These are phyloP conservation scores for Glycine tomentella DNA, from an alignment of 306 rosid species.

Conservation along the genomic window DNA sequence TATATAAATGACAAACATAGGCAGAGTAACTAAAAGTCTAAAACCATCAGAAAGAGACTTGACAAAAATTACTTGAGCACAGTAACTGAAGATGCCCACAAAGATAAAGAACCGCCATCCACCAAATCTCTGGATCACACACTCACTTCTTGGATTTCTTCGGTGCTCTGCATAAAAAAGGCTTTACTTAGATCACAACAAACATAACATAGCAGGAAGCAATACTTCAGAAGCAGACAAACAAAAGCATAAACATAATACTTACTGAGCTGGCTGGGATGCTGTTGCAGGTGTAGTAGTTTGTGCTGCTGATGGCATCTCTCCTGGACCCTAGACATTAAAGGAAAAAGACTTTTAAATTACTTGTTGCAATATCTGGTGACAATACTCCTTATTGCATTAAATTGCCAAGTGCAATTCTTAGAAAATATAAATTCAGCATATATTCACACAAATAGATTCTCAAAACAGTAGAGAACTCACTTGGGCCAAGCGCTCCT, in stretches of 20 bases:
- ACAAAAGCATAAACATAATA: not conserved
- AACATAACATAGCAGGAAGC: not conserved
- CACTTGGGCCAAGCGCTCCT: conserved; percentile 93
- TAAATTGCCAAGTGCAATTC: too few species aligned
- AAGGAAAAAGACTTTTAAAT: conserved; percentile 4
- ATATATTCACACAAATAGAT: not conserved
- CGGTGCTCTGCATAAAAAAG: conserved; percentile 58
- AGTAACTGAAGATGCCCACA: not conserved
- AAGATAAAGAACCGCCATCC: not conserved
- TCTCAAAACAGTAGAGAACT: not conserved
- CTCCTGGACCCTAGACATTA: conserved; percentile 78
- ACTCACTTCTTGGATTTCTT: conserved; percentile 75
- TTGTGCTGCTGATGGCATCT: conserved; percentile 53
- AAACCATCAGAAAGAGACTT: not conserved
- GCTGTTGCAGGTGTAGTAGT: conserved; percentile 52
- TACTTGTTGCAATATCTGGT: not conserved
- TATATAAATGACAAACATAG: not conserved
- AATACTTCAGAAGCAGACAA: not conserved
- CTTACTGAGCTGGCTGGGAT: conserved; percentile 73
- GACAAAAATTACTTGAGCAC: not conserved
- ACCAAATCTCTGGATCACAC: not conserved
- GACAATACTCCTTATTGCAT: not conserved
- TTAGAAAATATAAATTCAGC: conserved; percentile 6
- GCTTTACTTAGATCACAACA: not conserved
- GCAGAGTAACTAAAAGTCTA: not conserved